These are phyloP conservation scores for Phylloboletellus chloephorus DNA, from an alignment of 1,284 basidiomycete species.

Conservation along the genomic window DNA sequence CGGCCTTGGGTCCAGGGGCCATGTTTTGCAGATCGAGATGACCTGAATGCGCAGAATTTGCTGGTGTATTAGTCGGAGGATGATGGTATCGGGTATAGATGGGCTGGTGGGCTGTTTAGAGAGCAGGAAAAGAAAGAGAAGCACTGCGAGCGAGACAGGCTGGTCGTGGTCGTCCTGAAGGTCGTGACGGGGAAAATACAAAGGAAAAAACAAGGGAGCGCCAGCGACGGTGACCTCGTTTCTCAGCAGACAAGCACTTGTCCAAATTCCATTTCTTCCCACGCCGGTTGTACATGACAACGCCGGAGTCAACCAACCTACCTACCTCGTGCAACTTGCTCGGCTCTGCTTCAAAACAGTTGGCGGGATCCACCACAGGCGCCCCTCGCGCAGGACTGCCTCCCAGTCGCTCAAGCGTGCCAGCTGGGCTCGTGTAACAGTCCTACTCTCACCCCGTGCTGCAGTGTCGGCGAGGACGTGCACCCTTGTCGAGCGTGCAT, in stretches of 20 bases:
- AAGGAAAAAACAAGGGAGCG: constrained; percentile 10
- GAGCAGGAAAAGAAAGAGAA: constrained; percentile 8
- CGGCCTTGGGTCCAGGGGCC: constrained; percentile 49
- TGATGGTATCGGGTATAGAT: constrained; percentile 31
- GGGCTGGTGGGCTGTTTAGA: constrained; percentile 11
- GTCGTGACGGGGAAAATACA: constrained; percentile 24
- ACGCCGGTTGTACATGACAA: constrained; percentile 22
- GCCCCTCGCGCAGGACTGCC: constrained; percentile 42
- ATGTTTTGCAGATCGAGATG: constrained; percentile 28
- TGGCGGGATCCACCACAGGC: no score
- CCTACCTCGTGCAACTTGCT: constrained; percentile 37
- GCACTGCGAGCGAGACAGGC: constrained; percentile 4
- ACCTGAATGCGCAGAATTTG: constrained; percentile 6
- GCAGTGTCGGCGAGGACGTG: no score
- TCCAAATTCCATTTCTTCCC: constrained; percentile 22
- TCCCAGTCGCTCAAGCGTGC: constrained; percentile 26
- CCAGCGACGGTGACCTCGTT: constrained; percentile 11
- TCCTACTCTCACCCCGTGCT: no score
- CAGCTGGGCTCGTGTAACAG: neutral
- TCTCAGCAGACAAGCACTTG: constrained; percentile 17
- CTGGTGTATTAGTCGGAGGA: constrained; percentile 16
- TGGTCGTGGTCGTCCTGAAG: constrained; percentile 20
- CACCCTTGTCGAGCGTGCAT: constrained; percentile 16
- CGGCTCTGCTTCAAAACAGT: no score
- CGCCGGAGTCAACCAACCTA: no score